Evolutionary conservation across 352 stramenopile genomes (phyloP), one percentile per base, ranked within the genome.

Genomic region (Phytophthora fragariae): DNA sequence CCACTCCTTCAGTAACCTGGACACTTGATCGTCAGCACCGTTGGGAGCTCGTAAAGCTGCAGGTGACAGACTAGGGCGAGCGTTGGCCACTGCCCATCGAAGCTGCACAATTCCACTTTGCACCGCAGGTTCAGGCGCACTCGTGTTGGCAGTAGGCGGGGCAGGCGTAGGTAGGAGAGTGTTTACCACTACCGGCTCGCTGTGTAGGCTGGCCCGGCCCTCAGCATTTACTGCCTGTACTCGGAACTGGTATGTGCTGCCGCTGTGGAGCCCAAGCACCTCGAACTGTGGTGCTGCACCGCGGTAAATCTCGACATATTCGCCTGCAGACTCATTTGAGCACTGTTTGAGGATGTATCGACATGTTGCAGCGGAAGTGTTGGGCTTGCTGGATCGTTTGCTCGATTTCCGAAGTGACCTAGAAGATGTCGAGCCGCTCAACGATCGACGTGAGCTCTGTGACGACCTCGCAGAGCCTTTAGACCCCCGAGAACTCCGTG

Each of bases 321-420:
- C 83, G 27, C 90, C 89, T 24, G 81, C 73, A 24, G 81, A 81
- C 65, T 97, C 90, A 59, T 94, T 87, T 10, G 83, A 81, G 70
- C 90, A 97, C 63, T 97, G 90, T 64, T 97, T 96, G 33, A 97
- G 79, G 54, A 98, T 84, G 68, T 94, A 97, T 33, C 82, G 87
- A 71, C 81, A 90, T 27, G 39, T 69, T 57, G 59, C 73, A 65
- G 17, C 57, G 5, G 69, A 69, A 5, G 66, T 27, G n/a, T 47
- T 60, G 46, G 39, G 29, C 49, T 58, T 56, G 52, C 54, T 59
- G 29, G 50, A 35, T 41, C 67, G 59, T 53, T 74, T 79, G 44
- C 70, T 70, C 24, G 41, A 37, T 29, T 73, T 72, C 11, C 75
- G 56, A n/a, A 76, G 37, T 8, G 62, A 73, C 24, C 47, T 47